Conservation (phyloP, 176 grass and related monocot genomes). For the Oryza australiensis region DNA sequence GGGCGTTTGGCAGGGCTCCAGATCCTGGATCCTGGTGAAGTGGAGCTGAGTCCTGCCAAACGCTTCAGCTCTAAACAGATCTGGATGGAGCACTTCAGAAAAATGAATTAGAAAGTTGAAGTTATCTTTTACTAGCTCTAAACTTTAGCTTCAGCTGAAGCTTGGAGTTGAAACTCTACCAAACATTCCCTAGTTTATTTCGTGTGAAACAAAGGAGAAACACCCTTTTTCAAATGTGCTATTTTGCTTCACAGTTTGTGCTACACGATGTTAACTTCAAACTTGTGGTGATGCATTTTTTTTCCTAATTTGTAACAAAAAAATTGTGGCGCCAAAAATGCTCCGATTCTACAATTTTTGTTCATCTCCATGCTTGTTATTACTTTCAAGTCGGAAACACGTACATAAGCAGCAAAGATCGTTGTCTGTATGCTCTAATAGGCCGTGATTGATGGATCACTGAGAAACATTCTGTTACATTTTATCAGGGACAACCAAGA, state of each 20-base stretch:
- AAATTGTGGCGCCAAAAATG: not conserved
- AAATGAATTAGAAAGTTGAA: too few species aligned
- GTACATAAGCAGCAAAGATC: not conserved
- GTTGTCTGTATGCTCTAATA: not conserved
- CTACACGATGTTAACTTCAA: not conserved
- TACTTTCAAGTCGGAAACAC: not conserved
- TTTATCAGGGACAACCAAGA: constrained; percentile 75
- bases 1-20: too few species aligned
- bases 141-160: too few species aligned
- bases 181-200: too few species aligned
- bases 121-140: too few species aligned
- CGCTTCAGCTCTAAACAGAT: too few species aligned
- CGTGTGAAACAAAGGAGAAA: not conserved
- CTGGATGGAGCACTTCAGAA: too few species aligned
- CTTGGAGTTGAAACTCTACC: too few species aligned
- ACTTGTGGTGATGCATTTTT: not conserved
- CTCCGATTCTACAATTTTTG: not conserved
- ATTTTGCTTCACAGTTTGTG: not conserved
- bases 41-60: too few species aligned
- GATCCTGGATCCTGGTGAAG: too few species aligned
- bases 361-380: not conserved
- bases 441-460: constrained; percentile 8
- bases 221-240: not conserved
- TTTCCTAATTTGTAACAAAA: not conserved
- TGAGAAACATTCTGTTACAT: constrained; percentile 17